Evolutionary conservation across 2,329 filamentous ascomycete genomes (phyloP).

Genomic region (Lecanicillium sp.): DNA sequence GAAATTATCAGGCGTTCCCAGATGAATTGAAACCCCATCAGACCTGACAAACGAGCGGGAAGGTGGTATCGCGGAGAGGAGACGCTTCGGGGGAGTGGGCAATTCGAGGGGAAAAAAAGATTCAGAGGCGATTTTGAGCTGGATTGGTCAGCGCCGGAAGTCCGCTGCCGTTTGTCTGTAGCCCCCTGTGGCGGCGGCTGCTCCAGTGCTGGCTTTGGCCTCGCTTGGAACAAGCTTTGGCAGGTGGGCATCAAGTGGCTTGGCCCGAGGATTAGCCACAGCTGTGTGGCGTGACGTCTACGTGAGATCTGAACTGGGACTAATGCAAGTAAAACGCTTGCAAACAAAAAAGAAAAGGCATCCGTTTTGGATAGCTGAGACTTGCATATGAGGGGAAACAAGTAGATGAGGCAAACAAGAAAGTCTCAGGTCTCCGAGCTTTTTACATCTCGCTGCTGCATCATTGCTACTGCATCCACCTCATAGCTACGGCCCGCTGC

Average conservation of each 20-base stretch:
- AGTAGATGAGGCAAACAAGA: background rate
- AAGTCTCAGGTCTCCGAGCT: background rate
- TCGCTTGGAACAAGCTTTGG: too few relatives aligned
- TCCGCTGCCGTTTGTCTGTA: background rate
- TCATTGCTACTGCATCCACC: too few relatives aligned
- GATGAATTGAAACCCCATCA: conserved; percentile 6
- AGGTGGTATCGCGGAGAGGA: background rate
- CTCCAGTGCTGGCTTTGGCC: too few relatives aligned
- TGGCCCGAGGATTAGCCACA: conserved; percentile 12
- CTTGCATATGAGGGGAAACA: background rate
- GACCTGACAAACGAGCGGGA: background rate
- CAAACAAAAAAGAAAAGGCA: background rate
- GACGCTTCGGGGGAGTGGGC: too few relatives aligned
- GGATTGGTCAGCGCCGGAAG: conserved; percentile 15
- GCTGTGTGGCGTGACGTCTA: background rate
- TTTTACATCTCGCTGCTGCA: background rate
- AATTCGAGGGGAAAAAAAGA: conserved; percentile 4
- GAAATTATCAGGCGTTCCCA: background rate
- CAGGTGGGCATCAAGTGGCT: too few relatives aligned
- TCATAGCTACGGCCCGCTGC: background rate
- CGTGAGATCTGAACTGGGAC: background rate
- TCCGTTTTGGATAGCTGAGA: background rate
- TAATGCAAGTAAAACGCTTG: conserved; percentile 6
- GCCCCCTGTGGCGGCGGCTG: too few relatives aligned
- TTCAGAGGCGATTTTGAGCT: background rate